Evolutionary conservation across 2,329 filamentous ascomycete genomes (phyloP).

Genomic region (Aspergillus awamori): DNA sequence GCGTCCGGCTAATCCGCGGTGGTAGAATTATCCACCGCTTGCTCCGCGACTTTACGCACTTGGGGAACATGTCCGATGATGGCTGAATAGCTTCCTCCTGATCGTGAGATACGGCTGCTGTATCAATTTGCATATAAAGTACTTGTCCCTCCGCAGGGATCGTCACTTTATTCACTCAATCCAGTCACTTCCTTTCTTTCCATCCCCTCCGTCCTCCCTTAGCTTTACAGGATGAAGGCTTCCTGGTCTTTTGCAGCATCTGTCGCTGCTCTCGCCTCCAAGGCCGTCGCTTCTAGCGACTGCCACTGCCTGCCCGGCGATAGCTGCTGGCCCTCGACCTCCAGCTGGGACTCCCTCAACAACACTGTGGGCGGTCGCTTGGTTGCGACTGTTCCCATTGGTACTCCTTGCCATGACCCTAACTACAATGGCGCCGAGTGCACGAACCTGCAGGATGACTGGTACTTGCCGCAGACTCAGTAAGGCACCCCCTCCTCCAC

Average conservation of each 20-base stretch:
- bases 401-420: constrained; percentile 40
- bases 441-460: constrained; percentile 22
- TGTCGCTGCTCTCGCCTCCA: constrained; percentile 20
- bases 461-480: constrained; percentile 34
- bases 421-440: constrained; percentile 28
- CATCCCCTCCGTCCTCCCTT: constrained; percentile 7
- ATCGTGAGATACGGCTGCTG: neutral
- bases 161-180: neutral
- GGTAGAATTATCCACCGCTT: neutral
- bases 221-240: constrained; percentile 27
- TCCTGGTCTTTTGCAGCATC: constrained; percentile 21
- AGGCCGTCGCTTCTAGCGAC: constrained; percentile 4
- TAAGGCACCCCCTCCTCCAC: constrained; percentile 17
- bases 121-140: neutral
- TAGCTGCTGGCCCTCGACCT: constrained; percentile 41
- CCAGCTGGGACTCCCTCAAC: constrained; percentile 41
- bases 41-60: constrained; percentile 15
- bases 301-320: constrained; percentile 39
- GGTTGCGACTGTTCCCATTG: constrained; percentile 44
- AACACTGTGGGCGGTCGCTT: constrained; percentile 41
- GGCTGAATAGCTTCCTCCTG: neutral
- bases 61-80: constrained; percentile 30
- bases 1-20: neutral
- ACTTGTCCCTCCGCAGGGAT: neutral
- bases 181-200: neutral